phyloP scores from a whole-genome alignment of 2,329 filamentous ascomycete genomes.

The Colletotrichum sp. region DNA sequence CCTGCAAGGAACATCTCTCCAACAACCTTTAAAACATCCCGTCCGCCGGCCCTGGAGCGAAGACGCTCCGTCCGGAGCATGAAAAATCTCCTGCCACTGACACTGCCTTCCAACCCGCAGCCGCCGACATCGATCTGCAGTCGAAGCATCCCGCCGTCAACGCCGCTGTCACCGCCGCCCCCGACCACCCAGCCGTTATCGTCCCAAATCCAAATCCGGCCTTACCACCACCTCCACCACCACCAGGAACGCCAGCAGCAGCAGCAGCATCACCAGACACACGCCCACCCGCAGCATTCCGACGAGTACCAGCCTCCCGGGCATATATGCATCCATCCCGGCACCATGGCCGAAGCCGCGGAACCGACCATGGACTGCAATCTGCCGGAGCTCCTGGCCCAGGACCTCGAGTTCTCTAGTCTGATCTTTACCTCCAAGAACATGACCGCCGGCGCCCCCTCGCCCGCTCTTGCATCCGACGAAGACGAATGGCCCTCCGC shows the following conservation, averaged over 20 bases:
- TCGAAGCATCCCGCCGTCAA: not conserved
- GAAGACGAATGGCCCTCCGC: slow-evolving; percentile 17
- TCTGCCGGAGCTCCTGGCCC: slow-evolving; percentile 61
- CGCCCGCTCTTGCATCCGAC: slow-evolving; percentile 36
- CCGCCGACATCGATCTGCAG: not conserved
- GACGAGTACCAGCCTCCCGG: not conserved
- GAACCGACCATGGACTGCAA: slow-evolving; percentile 44
- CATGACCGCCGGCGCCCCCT: slow-evolving; percentile 58
- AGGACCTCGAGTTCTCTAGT: slow-evolving; percentile 55
- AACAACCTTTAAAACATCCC: slow-evolving; percentile 21
- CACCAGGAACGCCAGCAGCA: not conserved
- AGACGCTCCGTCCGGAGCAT: slow-evolving; percentile 43
- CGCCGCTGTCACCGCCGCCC: not conserved
- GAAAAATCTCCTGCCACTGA: slow-evolving; percentile 42
- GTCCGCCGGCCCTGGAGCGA: slow-evolving; percentile 25
- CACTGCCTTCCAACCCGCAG: slow-evolving; percentile 30
- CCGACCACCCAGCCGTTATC: not conserved
- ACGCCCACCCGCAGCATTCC: not conserved
- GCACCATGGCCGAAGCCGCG: slow-evolving; percentile 19
- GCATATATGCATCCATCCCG: slow-evolving; percentile 12
- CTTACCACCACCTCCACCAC: not conserved
- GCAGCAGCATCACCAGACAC: not conserved
- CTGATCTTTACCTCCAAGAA: slow-evolving; percentile 54
- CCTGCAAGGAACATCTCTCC: slow-evolving; percentile 23
- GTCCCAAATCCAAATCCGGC: not conserved